Conservation (phyloP, 2,329 filamentous ascomycete species). For the Raffaelea arxii region DNA sequence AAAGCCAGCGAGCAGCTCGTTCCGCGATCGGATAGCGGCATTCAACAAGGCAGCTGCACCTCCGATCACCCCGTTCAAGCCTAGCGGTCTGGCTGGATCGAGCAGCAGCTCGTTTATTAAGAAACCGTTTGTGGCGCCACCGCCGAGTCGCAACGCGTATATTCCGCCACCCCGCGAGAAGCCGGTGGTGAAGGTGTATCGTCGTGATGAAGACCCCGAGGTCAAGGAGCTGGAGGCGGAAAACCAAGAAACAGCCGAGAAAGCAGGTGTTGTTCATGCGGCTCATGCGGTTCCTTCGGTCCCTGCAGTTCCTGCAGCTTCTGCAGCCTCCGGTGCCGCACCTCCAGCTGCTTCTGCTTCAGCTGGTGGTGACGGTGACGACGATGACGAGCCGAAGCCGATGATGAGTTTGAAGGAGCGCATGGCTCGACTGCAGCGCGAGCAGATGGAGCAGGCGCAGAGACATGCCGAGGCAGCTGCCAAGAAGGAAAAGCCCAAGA, state of each 20-base stretch:
- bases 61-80: constrained; percentile 85
- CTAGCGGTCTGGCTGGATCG: constrained; percentile 50
- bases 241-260: constrained; percentile 56
- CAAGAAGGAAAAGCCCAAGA: constrained; percentile 84
- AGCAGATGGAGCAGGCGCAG: constrained; percentile 82
- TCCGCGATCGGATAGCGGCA: constrained; percentile 90
- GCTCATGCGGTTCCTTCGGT: no score
- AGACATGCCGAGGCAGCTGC: constrained; percentile 67
- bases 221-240: constrained; percentile 57
- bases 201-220: constrained; percentile 77
- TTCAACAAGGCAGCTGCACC: constrained; percentile 87
- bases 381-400: constrained; percentile 79
- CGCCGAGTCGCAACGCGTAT: constrained; percentile 85
- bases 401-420: constrained; percentile 88
- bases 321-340: not conserved
- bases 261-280: constrained; percentile 47
- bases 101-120: constrained; percentile 63
- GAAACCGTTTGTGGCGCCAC: constrained; percentile 93
- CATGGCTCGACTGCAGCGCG: constrained; percentile 86
- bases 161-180: constrained; percentile 66
- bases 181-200: constrained; percentile 66
- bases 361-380: constrained; percentile 20
- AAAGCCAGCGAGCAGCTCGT: constrained; percentile 68
- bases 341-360: constrained; percentile 17
- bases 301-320: no score